Evolutionary conservation across 2,329 filamentous ascomycete genomes (phyloP), one percentile per base, ranked within the genome.

Genomic region (Talaromyces sp.): DNA sequence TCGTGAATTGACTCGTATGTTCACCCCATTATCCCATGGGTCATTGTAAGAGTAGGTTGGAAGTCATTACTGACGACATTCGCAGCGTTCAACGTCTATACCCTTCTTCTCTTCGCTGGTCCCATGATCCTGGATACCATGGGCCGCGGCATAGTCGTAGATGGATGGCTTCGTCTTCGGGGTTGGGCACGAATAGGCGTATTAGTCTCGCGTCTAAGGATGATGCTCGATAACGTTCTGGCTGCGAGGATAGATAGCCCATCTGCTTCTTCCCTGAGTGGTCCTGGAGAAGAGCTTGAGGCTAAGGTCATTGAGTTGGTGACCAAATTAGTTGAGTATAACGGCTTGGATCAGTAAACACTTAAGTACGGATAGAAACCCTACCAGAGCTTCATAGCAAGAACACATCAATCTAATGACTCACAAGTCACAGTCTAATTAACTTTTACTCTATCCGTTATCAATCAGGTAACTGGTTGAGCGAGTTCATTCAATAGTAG

Each of bases 131-230:
- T 98, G 3, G 95, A 98, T 78, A 96, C 93, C 0, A 82, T 93
- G 50, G 94, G 94, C 6, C 84, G 93, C 24, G 95, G 95, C 0
- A 80, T 99, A 19, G 82, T 97, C 3, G 91, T 99, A 3, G 95
- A 98, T 78, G 93, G 92, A 60, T 98, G 94, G 95, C 82, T 98
- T 39, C 77, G 86, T 41, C 80, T 99, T 37, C 85, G 92, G 27
- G 95, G 95, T 0, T 99, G 95, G 95, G 94, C 95, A 1, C 86
- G 95, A 56, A 95, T 99, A 68, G 95, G 94, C 35, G 94, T 98
- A 13, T 78, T 99, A 70, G 90, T 97, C 2, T 91, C 90, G 54
- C 84, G 94, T 68, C 78, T 99, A 69, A 85, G 95, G 68, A 88
- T 88, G 65, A 91, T 98, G 88, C 84, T 99, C 62, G 95, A 99